Percentiles rank a stretch among this genome's conserved stretches.
Evolutionary conservation across 2,329 filamentous ascomycete genomes (phyloP).

Genomic region (Arthroderma sp.): DNA sequence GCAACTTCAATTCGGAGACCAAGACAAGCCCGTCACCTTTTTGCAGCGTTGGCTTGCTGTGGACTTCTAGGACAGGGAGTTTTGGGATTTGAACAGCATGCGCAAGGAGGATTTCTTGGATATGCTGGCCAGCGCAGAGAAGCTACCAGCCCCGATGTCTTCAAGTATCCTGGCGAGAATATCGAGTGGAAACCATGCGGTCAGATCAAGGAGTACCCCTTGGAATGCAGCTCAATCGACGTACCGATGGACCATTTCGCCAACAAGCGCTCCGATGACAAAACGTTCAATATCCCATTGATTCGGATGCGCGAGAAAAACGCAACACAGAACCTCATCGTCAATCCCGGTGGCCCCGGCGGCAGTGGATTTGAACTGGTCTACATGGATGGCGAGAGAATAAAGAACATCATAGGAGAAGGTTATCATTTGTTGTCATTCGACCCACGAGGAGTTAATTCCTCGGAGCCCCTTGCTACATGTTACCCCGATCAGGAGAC

Average conservation of each 20-base stretch:
- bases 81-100: no score
- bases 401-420: slow-evolving; percentile 31
- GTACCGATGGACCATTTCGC: not conserved
- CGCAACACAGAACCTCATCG: not conserved
- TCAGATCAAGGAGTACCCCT: no score
- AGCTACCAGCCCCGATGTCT: no score
- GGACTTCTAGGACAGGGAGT: no score
- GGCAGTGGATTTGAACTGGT: slow-evolving; percentile 30
- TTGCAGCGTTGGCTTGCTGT: no score
- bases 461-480: slow-evolving; percentile 21
- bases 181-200: no score
- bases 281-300: not conserved
- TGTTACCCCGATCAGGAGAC: slow-evolving; percentile 30
- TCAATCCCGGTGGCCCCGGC: slow-evolving; percentile 37
- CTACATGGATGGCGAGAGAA: slow-evolving; percentile 21
- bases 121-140: no score
- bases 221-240: no score
- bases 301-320: not conserved
- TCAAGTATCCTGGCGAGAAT: no score
- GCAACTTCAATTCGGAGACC: no score
- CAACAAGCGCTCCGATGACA: not conserved
- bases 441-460: slow-evolving; percentile 36
- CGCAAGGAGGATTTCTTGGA: no score
- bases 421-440: slow-evolving; percentile 36
- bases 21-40: no score